Evolutionary conservation across 2,329 filamentous ascomycete genomes (phyloP), one percentile per base, ranked within the genome.

Genomic region (Fusarium liriodendri): DNA sequence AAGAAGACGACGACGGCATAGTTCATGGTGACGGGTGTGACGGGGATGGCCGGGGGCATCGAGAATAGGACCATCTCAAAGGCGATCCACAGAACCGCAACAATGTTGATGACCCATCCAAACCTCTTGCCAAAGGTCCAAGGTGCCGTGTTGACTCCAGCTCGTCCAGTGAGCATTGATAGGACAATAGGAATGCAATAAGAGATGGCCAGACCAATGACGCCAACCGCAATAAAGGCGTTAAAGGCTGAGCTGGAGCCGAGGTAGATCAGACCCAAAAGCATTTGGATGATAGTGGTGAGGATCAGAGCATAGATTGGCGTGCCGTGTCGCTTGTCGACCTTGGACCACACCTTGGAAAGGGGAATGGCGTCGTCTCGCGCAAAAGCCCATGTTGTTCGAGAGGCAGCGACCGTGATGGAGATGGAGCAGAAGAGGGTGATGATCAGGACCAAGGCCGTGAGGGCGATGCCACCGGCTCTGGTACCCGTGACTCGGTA

Each of bases 261-360:
- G 67, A 95, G 94, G 83, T 94, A 95, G 81, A 95, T 95, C 69
- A 94, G 85, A 0, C 93, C 93, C 0, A 95, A 86, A 16, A 95
- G 84, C 76, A 90, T 92, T 80, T 94, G 90, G 22, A 95, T 89
- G 0, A 86, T 79, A 0, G 92, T 91, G 0, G 92, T 94, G 0
- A 95, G 85, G 1, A 90, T 83, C 6, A 95, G 85, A 2, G 91
- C 92, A 85, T 87, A 90, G 3, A 96, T 85, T 0, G 94, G 94
- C 35, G 95, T 90, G 55, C 91, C 90, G 58, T 94, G 88, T 4
- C 84, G 85, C 70, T 86, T 85, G 83, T 93, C 89, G 58, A 95
- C 91, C 59, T 85, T 86, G 55, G 87, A 87, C 92, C 92, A 95
- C 16, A 93, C 80, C 13, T 85, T 84, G 68, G 91, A 92, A 0